Conservation (phyloP, 2,329 filamentous ascomycete species). For the Cryphonectria carpinicola region DNA sequence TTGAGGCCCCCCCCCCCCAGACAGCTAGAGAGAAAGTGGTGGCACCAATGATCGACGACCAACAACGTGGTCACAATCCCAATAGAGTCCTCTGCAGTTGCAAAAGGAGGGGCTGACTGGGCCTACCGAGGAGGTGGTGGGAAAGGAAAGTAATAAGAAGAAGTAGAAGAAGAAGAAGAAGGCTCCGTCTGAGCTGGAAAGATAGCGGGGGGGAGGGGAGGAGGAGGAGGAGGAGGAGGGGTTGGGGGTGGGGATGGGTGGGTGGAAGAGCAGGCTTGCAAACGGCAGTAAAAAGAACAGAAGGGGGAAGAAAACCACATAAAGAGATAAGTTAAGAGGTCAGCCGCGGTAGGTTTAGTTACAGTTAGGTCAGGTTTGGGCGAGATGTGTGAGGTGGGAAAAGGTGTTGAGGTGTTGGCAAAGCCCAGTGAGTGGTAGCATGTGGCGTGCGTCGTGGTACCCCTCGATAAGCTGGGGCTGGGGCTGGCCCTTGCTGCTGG, state of each 20-base stretch:
- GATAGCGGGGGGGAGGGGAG: not conserved
- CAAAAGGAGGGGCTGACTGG: constrained; percentile 13
- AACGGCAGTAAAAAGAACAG: not conserved
- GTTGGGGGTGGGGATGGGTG: not conserved
- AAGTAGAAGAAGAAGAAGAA: too few species aligned
- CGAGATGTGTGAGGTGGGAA: not conserved
- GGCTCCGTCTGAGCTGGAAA: not conserved
- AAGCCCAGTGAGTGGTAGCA: not conserved
- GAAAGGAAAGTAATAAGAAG: not conserved
- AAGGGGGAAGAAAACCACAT: not conserved
- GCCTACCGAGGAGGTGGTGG: not conserved
- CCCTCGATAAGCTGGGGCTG: constrained; percentile 15
- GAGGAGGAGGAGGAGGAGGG: not conserved
- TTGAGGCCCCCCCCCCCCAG: not conserved
- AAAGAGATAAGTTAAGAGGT: not conserved
- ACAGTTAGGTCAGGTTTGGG: not conserved
- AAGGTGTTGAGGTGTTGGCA: constrained; percentile 5
- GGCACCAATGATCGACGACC: not conserved
- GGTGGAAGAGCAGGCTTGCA: constrained; percentile 1
- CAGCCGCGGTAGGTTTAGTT: not conserved
- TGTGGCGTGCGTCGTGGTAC: constrained; percentile 11
- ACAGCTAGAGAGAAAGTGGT: not conserved
- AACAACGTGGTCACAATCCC: not conserved
- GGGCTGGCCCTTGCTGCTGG: not conserved
- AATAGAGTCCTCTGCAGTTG: not conserved